Conservation (phyloP, 1,284 basidiomycete genomes). For the Phlebopus sp. region DNA sequence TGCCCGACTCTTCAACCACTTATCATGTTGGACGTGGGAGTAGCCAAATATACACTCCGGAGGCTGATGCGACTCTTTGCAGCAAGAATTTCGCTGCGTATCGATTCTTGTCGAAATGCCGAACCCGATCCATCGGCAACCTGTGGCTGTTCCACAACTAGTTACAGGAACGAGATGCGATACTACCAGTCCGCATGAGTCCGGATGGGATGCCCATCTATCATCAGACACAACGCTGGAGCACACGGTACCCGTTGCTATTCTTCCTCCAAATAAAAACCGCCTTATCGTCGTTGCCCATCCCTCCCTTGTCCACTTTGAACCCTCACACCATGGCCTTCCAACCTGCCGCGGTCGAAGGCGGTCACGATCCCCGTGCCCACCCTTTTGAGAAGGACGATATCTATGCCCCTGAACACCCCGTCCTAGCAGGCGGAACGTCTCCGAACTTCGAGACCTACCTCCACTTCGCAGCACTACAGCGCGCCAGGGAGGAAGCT, state of each 20-base stretch:
- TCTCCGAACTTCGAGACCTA: conserved; percentile 32
- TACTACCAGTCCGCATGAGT: not conserved
- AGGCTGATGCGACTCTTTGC: too few species aligned
- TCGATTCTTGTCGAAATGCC: too few species aligned
- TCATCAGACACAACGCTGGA: too few species aligned
- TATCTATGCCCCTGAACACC: conserved; percentile 13
- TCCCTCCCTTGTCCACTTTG: not conserved
- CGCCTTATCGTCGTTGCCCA: not conserved
- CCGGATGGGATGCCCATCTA: not conserved
- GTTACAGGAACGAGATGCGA: too few species aligned
- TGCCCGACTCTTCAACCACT: too few species aligned
- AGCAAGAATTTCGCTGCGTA: too few species aligned
- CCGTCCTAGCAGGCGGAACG: conserved; percentile 20
- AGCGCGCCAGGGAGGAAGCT: conserved; percentile 26
- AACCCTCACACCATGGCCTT: conserved; percentile 16
- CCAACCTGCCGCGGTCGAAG: conserved; percentile 17
- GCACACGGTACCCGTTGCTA: not conserved
- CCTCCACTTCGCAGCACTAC: conserved; percentile 28
- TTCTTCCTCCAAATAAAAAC: conserved; percentile 13
- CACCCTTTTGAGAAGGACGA: conserved; percentile 13
- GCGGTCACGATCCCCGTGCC: conserved; percentile 16
- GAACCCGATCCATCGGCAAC: too few species aligned
- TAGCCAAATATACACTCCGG: too few species aligned
- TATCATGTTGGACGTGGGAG: too few species aligned
- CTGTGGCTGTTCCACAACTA: too few species aligned